phyloP scores from a whole-genome alignment of 2,329 filamentous ascomycete genomes.

The Arthroderma uncinatum region DNA sequence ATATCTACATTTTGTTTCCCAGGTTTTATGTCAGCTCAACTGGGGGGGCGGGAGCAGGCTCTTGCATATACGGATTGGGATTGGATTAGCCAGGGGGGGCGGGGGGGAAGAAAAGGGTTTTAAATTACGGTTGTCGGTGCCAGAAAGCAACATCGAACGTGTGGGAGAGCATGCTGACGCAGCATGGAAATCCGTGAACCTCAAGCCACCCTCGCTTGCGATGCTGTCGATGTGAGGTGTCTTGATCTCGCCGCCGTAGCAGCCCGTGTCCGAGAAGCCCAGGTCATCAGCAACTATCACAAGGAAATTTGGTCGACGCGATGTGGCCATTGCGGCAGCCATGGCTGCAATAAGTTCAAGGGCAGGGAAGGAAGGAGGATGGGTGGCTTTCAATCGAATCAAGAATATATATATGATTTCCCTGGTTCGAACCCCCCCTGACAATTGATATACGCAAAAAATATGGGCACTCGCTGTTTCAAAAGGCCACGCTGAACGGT shows the following conservation, averaged over 20 bases:
- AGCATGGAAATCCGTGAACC: conserved; percentile 55
- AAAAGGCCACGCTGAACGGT: too few species aligned
- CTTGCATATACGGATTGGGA: neutral
- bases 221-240: conserved; percentile 50
- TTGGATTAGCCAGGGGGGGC: too few species aligned
- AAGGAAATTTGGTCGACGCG: conserved; percentile 44
- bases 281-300: conserved; percentile 49
- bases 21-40: neutral
- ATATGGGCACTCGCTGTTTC: too few species aligned
- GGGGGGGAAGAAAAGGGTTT: conserved; percentile 28
- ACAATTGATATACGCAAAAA: too few species aligned
- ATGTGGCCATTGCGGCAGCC: neutral
- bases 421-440: too few species aligned
- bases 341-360: neutral
- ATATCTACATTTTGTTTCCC: conserved; percentile 21
- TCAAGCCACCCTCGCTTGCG: conserved; percentile 41
- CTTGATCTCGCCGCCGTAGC: conserved; percentile 50
- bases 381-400: too few species aligned
- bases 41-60: too few species aligned
- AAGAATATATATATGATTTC: too few species aligned
- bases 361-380: too few species aligned
- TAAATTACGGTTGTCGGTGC: conserved; percentile 47
- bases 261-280: conserved; percentile 49
- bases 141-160: conserved; percentile 55
- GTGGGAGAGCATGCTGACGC: conserved; percentile 55